These are phyloP conservation scores for Pythium phragmiticola DNA, from an alignment of 352 stramenopile species.

Conservation along the genomic window DNA sequence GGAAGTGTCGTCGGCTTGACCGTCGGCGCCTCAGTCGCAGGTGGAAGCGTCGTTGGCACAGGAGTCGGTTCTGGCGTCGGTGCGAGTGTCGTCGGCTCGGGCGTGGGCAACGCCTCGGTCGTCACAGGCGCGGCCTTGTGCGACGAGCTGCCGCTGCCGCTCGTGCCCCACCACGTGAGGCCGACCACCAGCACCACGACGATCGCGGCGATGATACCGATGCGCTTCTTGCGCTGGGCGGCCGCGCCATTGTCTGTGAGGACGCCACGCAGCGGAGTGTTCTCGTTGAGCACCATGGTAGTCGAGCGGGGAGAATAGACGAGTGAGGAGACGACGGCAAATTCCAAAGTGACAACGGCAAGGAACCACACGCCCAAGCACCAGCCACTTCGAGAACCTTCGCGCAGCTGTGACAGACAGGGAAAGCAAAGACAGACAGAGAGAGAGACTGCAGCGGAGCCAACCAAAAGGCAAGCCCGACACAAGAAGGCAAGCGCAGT, in stretches of 20 bases:
- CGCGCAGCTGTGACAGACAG: background rate
- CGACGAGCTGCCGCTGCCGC: background rate
- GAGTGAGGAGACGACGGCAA: background rate
- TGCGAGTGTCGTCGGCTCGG: background rate
- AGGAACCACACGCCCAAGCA: background rate
- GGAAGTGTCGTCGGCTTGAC: background rate
- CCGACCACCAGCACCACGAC: conserved; percentile 13
- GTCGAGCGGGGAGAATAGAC: background rate
- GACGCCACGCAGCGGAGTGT: conserved; percentile 17
- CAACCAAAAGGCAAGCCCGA: background rate
- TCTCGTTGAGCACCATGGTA: conserved; percentile 22
- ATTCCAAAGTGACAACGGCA: conserved; percentile 8
- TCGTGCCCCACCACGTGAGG: conserved; percentile 17
- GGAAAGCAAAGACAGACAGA: background rate
- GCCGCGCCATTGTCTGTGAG: conserved; percentile 8
- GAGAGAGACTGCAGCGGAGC: background rate
- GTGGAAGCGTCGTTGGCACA: conserved; percentile 4
- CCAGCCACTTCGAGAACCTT: background rate
- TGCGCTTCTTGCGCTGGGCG: conserved; percentile 22
- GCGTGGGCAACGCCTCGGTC: conserved; percentile 12
- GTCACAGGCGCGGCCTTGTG: conserved; percentile 5
- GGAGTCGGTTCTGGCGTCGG: background rate
- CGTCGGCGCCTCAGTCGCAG: conserved; percentile 10
- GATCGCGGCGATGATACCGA: conserved; percentile 12
- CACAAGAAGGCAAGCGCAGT: background rate